Base-by-base conservation (phyloP, 148 eudicot genomes). In the Vaccinium vitisidaea region DNA sequence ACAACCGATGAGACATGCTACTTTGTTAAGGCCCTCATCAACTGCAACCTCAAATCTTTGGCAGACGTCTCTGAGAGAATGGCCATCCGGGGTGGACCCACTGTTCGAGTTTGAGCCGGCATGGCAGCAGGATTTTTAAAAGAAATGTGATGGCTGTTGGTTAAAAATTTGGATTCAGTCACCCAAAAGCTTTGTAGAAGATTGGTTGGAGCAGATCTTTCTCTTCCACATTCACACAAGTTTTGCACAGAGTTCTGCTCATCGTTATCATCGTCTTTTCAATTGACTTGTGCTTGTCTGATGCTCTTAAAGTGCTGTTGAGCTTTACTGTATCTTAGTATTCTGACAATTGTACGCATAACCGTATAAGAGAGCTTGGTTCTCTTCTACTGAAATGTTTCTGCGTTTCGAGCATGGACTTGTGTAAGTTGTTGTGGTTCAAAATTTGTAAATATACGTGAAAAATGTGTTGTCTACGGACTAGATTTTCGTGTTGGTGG, bases 51-150 rank as follows among this genome's bases (percentile, higher is more conserved):
- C 58, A 94, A 94, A 84, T 90, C 97, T 27, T 81, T 94, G 79
- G 92, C 95, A 32, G 94, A 94, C 53, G 92, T 91, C 54, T 94
- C 95, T 4, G 97, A 94, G 87, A 89, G 94, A 70, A 89, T 92
- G 92, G 93, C 93, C n/a, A 61, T 87, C 85, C 83, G 48, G 27
- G 80, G 74, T 12, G 75, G 56, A 54, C 70, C 81, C 13, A 6
- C 56, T 67, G 25, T 21, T n/a, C 54, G 43, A 71, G 39, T 43
- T 63, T 53, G 83, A 73, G 32, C 58, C 43, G 83, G 61, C 30
- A 14, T 79, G 55, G 49, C 63, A n/a, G 27, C 9, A 19, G 55
- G 55, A 84, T 54, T 21, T 16, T 23, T 36, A 3, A 39, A 18
- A 55, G 19, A 67, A 25, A 25, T 25, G 36, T 54, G 46, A 27